These are phyloP conservation scores for Tilletiopsis washingtonensis DNA, from an alignment of 1,284 basidiomycete species.

Conservation along the genomic window DNA sequence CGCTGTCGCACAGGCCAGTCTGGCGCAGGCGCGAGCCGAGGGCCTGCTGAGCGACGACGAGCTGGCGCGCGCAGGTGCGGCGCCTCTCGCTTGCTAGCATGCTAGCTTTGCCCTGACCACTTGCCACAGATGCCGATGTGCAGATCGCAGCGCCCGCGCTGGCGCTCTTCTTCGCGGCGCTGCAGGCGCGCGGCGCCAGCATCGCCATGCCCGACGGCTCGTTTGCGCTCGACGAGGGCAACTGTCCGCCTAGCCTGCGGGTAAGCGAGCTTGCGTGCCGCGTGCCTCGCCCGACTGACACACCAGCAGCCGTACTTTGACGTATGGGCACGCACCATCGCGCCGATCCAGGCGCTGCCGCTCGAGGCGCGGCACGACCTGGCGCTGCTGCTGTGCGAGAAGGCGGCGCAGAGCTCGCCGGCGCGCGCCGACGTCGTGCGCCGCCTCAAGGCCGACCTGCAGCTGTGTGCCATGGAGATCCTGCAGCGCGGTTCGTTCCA, in stretches of 20 bases:
- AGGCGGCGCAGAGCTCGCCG: slow-evolving; percentile 83
- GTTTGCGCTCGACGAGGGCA: slow-evolving; percentile 53
- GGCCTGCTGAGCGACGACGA: slow-evolving; percentile 62
- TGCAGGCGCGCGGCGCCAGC: slow-evolving; percentile 59
- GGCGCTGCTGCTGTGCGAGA: slow-evolving; percentile 64
- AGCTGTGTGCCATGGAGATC: slow-evolving; percentile 7
- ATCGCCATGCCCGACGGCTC: slow-evolving; percentile 56
- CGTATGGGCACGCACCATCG: slow-evolving; percentile 63
- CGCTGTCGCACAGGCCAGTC: slow-evolving; percentile 65
- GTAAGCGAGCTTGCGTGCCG: too few relatives aligned
- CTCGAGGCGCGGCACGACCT: slow-evolving; percentile 68
- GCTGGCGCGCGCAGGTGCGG: slow-evolving; percentile 60
- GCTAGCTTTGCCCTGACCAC: too few relatives aligned
- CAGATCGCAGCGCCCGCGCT: slow-evolving; percentile 56
- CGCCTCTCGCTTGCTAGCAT: too few relatives aligned
- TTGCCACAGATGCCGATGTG: slow-evolving; percentile 54
- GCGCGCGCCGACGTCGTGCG: slow-evolving; percentile 84
- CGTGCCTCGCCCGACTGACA: too few relatives aligned
- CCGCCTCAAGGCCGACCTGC: slow-evolving; percentile 71
- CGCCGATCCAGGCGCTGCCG: slow-evolving; percentile 57
- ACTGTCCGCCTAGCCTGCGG: slow-evolving; percentile 61
- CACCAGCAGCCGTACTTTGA: slow-evolving; percentile 59
- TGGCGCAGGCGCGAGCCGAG: slow-evolving; percentile 67
- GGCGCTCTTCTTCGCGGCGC: slow-evolving; percentile 62
- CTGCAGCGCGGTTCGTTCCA: slow-evolving; percentile 3